A percentile compares a stretch with the other conserved stretches of the same genome.
Evolutionary conservation across 768 basidiomycete species (phyloP).

Genomic region (Kwoniella newhampshirensis): DNA sequence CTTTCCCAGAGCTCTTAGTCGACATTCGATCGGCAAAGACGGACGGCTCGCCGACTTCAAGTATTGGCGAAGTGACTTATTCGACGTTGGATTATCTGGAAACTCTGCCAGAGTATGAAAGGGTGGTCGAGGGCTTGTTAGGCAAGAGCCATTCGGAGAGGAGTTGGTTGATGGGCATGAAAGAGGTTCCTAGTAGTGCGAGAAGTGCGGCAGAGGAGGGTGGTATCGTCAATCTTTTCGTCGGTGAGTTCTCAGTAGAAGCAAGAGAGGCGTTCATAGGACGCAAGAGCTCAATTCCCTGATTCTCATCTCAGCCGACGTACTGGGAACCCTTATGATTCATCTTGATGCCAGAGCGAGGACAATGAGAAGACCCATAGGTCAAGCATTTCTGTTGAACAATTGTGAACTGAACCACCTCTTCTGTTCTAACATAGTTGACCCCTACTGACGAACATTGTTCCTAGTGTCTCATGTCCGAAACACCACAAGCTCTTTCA

Average conservation of each 20-base stretch:
- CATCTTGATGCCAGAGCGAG: constrained; percentile 34
- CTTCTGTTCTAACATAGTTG: not conserved
- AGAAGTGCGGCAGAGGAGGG: constrained; percentile 40
- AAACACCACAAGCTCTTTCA: constrained; percentile 43
- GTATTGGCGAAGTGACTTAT: constrained; percentile 43
- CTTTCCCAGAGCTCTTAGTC: constrained; percentile 51
- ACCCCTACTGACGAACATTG: no score
- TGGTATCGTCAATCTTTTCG: constrained; percentile 45
- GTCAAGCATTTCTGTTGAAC: constrained; percentile 47
- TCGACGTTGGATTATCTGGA: constrained; percentile 48
- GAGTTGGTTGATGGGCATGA: constrained; percentile 53
- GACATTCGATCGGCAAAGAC: constrained; percentile 36
- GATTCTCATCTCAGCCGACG: constrained; percentile 30
- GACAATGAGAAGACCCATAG: constrained; percentile 37
- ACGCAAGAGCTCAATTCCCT: not conserved
- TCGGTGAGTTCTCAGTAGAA: constrained; percentile 27
- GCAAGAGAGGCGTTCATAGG: no score
- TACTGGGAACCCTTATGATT: constrained; percentile 42
- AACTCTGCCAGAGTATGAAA: constrained; percentile 39
- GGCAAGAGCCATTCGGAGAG: constrained; percentile 43
- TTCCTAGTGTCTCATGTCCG: constrained; percentile 48
- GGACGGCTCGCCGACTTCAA: constrained; percentile 17
- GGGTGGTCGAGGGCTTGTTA: constrained; percentile 37
- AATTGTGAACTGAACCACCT: constrained; percentile 37
- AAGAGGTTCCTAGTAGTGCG: constrained; percentile 35